Percentiles rank a stretch among this genome's conserved stretches.
These are phyloP conservation scores for Dovyalis caffra DNA, from an alignment of 345 rosid species.

Conservation along the genomic window DNA sequence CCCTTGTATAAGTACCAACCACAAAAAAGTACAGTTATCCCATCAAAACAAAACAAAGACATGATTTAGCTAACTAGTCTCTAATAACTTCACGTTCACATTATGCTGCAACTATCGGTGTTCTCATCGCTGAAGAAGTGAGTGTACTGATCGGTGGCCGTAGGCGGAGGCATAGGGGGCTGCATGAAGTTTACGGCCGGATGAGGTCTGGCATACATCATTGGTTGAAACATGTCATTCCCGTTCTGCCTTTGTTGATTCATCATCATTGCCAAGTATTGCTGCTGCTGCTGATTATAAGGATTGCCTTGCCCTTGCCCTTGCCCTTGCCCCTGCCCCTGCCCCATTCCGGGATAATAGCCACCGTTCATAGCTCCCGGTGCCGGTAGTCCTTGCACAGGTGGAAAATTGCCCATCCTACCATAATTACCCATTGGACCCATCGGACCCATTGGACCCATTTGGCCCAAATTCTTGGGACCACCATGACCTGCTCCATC, in stretches of 20 bases:
- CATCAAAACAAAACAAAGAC: not conserved
- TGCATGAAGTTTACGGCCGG: conserved; percentile 55
- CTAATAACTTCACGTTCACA: conserved; percentile 41
- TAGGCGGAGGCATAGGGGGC: conserved; percentile 50
- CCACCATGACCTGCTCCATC: conserved; percentile 41
- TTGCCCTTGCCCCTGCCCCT: not conserved
- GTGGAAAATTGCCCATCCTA: conserved; percentile 35
- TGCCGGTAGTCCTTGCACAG: conserved; percentile 73
- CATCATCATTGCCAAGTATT: conserved; percentile 70
- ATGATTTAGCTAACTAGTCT: conserved; percentile 8
- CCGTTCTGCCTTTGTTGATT: conserved; percentile 47
- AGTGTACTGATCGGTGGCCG: conserved; percentile 51
- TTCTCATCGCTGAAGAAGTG: conserved; percentile 91
- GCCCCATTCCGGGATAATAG: conserved; percentile 47
- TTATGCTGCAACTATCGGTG: conserved; percentile 75
- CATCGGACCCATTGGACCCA: conserved; percentile 31
- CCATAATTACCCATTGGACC: conserved; percentile 26
- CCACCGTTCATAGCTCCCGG: conserved; percentile 47
- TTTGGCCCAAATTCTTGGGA: conserved; percentile 14
- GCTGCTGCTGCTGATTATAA: conserved; percentile 53
- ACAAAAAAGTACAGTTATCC: conserved; percentile 4
- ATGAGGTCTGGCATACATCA: conserved; percentile 73
- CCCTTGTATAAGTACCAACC: conserved; percentile 12
- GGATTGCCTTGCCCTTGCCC: conserved; percentile 39
- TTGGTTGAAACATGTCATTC: conserved; percentile 71